Percentiles rank a stretch among this genome's conserved stretches.
Conservation (phyloP, 352 stramenopile genomes). For the Halophytophthora batemanensis region DNA sequence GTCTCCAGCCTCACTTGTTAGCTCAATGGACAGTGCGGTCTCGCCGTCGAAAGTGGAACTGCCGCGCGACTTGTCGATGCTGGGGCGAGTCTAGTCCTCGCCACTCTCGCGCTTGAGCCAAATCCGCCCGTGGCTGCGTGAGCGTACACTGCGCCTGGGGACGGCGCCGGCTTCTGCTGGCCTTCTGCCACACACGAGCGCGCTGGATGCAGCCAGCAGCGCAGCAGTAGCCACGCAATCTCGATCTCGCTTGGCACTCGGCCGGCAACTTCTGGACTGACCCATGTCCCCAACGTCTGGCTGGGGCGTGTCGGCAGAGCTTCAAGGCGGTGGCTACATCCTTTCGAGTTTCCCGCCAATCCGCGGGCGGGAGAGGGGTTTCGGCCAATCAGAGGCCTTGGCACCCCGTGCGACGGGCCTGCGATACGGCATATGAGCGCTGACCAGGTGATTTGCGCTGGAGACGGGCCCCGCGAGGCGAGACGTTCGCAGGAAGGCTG, state of each 20-base stretch:
- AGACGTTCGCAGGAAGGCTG: too few species aligned
- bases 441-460: too few species aligned
- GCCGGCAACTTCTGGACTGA: conserved; percentile 13
- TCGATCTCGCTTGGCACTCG: neutral
- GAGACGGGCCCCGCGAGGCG: too few species aligned
- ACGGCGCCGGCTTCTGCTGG: conserved; percentile 8
- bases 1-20: neutral
- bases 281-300: conserved; percentile 14
- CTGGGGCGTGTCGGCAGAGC: conserved; percentile 1
- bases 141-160: neutral
- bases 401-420: neutral
- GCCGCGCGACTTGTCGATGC: too few species aligned
- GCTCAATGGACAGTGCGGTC: too few species aligned
- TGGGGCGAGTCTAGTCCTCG: too few species aligned
- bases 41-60: too few species aligned
- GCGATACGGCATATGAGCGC: too few species aligned
- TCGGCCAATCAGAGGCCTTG: neutral
- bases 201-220: conserved; percentile 5
- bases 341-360: conserved; percentile 7
- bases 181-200: neutral
- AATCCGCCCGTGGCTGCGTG: too few species aligned
- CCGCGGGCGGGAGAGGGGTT: too few species aligned
- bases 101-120: too few species aligned
- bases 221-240: neutral
- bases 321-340: neutral